Percentiles rank a stretch among this genome's conserved stretches.
Evolutionary conservation across 371 early-diverging fungal genomes (phyloP).

Genomic region (Chytridium lagenaria): DNA sequence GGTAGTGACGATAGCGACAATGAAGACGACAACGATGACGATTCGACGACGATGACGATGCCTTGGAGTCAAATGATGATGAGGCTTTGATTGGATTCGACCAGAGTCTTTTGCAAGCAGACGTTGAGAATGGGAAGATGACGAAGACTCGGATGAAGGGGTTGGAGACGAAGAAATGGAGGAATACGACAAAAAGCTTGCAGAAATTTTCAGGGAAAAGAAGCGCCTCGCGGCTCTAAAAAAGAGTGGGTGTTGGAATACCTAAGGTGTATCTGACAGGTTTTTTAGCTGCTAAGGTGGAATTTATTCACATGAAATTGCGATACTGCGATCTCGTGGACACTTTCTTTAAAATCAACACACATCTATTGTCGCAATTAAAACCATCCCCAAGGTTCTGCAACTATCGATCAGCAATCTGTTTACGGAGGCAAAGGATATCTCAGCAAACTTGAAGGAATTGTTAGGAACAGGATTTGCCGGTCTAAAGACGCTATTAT

Average conservation of each 20-base stretch:
- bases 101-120: too few relatives aligned
- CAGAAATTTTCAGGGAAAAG: slow-evolving; percentile 77
- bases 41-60: too few relatives aligned
- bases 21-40: slow-evolving; percentile 41
- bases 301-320: not conserved
- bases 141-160: slow-evolving; percentile 54
- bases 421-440: not conserved
- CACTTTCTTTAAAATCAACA: not conserved
- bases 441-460: not conserved
- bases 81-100: too few relatives aligned
- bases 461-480: not conserved
- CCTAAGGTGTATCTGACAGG: not conserved
- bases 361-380: not conserved
- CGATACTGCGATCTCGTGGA: not conserved
- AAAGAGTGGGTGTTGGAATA: slow-evolving; percentile 53
- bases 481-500: not conserved
- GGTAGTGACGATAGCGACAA: slow-evolving; percentile 50
- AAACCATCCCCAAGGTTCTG: not conserved
- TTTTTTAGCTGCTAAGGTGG: not conserved
- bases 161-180: slow-evolving; percentile 92
- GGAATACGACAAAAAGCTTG: slow-evolving; percentile 88
- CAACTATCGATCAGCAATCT: not conserved
- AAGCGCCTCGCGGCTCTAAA: slow-evolving; percentile 76
- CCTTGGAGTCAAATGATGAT: too few relatives aligned
- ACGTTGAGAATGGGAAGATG: too few relatives aligned